A percentile compares a stretch with the other conserved stretches of the same genome.
Conservation (phyloP, 257 asterid genomes). For the Solanum sparsipilum region DNA sequence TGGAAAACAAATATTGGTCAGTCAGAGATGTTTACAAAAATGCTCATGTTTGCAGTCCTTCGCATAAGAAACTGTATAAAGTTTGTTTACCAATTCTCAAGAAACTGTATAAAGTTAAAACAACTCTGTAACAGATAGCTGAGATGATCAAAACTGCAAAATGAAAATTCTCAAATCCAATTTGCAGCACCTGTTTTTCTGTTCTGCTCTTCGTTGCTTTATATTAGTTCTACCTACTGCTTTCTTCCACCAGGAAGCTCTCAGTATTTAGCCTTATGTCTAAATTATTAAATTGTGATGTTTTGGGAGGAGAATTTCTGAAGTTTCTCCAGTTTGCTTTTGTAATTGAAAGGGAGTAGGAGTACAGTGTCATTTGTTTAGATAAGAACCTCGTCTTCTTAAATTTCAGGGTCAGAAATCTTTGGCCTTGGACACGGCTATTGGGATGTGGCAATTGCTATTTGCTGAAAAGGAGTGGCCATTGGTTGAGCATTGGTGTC, state of each 20-base stretch:
- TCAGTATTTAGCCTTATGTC: not conserved
- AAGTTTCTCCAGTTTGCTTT: not conserved
- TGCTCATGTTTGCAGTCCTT: not conserved
- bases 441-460: conserved; percentile 98
- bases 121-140: not conserved
- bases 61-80: not conserved
- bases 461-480: conserved; percentile 96
- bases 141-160: not conserved
- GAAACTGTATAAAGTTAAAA: not conserved
- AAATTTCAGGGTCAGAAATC: conserved; percentile 92
- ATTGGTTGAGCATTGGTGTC: conserved; percentile 95
- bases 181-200: not conserved
- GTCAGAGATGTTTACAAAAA: not conserved
- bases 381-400: not conserved
- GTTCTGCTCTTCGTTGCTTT: not conserved
- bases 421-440: conserved; percentile 94
- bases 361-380: not conserved
- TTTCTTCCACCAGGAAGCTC: not conserved
- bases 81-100: not conserved
- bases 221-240: not conserved
- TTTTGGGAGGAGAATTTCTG: not conserved
- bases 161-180: not conserved
- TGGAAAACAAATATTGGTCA: not conserved
- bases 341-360: not conserved
- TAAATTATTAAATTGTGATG: not conserved